Conservation (phyloP, 495 filamentous ascomycete genomes). For the Thermothielavioides terrestris region DNA sequence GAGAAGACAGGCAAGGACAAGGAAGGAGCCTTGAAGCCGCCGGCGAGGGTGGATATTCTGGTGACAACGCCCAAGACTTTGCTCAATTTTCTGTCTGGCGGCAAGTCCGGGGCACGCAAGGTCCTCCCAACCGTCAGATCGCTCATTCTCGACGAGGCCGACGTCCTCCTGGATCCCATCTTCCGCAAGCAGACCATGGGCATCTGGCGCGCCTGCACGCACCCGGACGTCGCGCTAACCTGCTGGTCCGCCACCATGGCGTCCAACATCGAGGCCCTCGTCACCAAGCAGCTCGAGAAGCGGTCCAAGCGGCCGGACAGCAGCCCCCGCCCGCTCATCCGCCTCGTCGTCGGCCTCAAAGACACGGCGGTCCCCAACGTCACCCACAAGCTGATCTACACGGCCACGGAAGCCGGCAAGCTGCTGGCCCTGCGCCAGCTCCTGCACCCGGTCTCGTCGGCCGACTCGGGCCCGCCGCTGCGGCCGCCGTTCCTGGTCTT, state of each 20-base stretch:
- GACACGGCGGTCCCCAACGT: constrained; percentile 92
- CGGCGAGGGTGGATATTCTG: constrained; percentile 69
- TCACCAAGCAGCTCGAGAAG: constrained; percentile 41
- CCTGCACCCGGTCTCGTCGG: constrained; percentile 63
- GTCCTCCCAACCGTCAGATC: constrained; percentile 55
- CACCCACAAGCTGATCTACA: constrained; percentile 78
- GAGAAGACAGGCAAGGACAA: constrained; percentile 28
- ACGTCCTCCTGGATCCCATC: constrained; percentile 83
- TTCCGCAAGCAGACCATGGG: constrained; percentile 84
- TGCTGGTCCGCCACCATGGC: constrained; percentile 97
- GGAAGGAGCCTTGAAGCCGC: constrained; percentile 24
- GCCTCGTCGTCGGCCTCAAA: constrained; percentile 87
- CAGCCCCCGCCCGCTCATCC: constrained; percentile 50
- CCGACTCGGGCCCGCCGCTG: constrained; percentile 51
- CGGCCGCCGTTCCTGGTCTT: constrained; percentile 88
- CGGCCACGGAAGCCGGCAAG: constrained; percentile 88
- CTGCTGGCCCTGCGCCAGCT: constrained; percentile 85
- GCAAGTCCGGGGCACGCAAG: constrained; percentile 33
- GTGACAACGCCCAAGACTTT: constrained; percentile 81
- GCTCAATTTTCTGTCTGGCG: constrained; percentile 59
- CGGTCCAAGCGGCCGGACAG: constrained; percentile 44
- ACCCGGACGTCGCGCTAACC: constrained; percentile 57
- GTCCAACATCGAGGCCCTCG: constrained; percentile 77
- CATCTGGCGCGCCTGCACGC: constrained; percentile 72
- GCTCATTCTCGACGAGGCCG: constrained; percentile 86